Evolutionary conservation across 148 eudicot genomes (phyloP).

Genomic region (Nepenthes mirabilis): DNA sequence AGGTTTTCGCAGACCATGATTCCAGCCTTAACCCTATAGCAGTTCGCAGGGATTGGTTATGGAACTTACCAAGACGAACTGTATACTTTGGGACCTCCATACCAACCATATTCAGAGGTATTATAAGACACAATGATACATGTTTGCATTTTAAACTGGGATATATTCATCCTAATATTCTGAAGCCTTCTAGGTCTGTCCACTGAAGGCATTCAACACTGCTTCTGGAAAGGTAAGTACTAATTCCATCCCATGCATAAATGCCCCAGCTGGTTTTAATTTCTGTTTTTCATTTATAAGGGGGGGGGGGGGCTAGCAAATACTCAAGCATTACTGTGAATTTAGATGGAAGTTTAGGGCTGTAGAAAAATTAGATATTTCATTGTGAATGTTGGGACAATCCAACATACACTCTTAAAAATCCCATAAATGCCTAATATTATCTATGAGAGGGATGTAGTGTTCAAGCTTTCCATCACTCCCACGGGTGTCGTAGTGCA

Average conservation of each 20-base stretch:
- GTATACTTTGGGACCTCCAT: slow-evolving; percentile 86
- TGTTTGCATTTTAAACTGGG: not conserved
- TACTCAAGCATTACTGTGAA: too few relatives aligned
- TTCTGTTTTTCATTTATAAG: too few relatives aligned
- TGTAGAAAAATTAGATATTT: too few relatives aligned
- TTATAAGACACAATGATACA: not conserved
- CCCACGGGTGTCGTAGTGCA: too few relatives aligned
- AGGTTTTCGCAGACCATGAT: slow-evolving; percentile 94
- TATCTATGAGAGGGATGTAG: too few relatives aligned
- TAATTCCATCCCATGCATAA: not conserved
- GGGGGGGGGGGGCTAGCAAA: too few relatives aligned
- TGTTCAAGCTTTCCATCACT: too few relatives aligned
- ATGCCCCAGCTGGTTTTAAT: not conserved
- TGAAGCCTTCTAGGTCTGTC: slow-evolving; percentile 28
- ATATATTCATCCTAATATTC: not conserved
- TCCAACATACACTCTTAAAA: too few relatives aligned
- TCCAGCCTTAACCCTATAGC: slow-evolving; percentile 69
- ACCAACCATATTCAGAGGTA: slow-evolving; percentile 86
- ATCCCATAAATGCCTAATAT: too few relatives aligned
- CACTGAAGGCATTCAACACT: slow-evolving; percentile 74
- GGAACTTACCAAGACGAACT: slow-evolving; percentile 80
- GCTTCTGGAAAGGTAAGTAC: slow-evolving; percentile 86
- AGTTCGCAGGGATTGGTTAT: slow-evolving; percentile 69
- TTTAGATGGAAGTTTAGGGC: too few relatives aligned
- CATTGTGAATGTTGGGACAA: too few relatives aligned